Conservation (phyloP, 257 asterid species). For the Cynanchum wilfordii region DNA sequence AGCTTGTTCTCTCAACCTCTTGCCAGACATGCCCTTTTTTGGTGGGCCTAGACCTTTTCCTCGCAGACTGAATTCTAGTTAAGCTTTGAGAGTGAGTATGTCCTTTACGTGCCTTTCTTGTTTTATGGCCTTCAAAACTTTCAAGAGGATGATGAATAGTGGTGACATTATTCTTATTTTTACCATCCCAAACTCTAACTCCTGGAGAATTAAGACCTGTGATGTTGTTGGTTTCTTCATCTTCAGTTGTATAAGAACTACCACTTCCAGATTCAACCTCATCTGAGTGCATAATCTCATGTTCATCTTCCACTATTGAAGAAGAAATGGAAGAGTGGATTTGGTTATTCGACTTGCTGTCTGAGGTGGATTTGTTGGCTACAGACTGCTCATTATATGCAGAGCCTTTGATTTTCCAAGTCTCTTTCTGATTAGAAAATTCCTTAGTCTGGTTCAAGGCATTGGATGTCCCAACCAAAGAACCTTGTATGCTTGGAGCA, state of each 20-base stretch:
- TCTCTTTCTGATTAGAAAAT: slow-evolving; percentile 34
- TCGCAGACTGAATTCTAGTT: slow-evolving; percentile 45
- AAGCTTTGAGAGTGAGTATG: slow-evolving; percentile 40
- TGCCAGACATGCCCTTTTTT: slow-evolving; percentile 68
- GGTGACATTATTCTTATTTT: slow-evolving; percentile 64
- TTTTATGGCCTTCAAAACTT: slow-evolving; percentile 48
- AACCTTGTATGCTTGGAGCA: slow-evolving; percentile 34
- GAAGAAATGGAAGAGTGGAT: slow-evolving; percentile 19
- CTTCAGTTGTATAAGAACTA: slow-evolving; percentile 62
- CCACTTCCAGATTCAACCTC: slow-evolving; percentile 63
- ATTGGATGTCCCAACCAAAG: slow-evolving; percentile 40
- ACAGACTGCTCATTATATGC: slow-evolving; percentile 16
- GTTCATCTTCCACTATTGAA: slow-evolving; percentile 44
- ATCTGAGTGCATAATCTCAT: slow-evolving; percentile 35
- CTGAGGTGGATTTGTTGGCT: slow-evolving; percentile 14
- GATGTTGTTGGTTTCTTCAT: slow-evolving; percentile 55
- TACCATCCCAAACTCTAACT: slow-evolving; percentile 87
- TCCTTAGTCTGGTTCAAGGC: slow-evolving; percentile 40
- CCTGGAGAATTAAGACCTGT: slow-evolving; percentile 92
- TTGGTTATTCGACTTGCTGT: slow-evolving; percentile 20
- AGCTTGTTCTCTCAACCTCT: slow-evolving; percentile 76
- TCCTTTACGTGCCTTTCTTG: slow-evolving; percentile 44
- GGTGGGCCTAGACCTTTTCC: slow-evolving; percentile 57
- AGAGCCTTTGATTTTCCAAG: slow-evolving; percentile 19
- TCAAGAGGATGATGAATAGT: slow-evolving; percentile 94